phyloP scores from a whole-genome alignment of 805 yeast species.

The Candida krabiensis region DNA sequence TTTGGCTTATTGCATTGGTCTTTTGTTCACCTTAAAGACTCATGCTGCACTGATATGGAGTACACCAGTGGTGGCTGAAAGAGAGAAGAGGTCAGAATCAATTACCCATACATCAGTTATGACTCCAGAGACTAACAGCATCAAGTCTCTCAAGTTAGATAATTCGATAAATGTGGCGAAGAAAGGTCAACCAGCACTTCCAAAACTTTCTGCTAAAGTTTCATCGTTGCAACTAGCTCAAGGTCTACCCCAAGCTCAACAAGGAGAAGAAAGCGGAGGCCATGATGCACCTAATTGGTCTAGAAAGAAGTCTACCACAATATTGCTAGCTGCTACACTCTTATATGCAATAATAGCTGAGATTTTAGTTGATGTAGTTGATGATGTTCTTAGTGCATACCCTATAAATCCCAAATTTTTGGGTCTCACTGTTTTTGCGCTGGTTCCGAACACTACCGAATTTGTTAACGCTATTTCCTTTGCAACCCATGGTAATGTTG shows the following conservation, averaged over 20 bases:
- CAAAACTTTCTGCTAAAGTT: not conserved
- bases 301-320: constrained; percentile 75
- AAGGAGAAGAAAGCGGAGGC: constrained; percentile 50
- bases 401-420: constrained; percentile 90
- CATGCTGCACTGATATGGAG: constrained; percentile 98
- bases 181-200: constrained; percentile 5
- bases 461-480: constrained; percentile 95
- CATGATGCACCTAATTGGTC: constrained; percentile 99
- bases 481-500: constrained; percentile 94
- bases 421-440: constrained; percentile 91
- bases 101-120: constrained; percentile 2
- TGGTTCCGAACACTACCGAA: constrained; percentile 96
- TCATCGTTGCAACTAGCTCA: constrained; percentile 3
- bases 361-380: constrained; percentile 89
- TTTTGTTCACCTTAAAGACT: constrained; percentile 90
- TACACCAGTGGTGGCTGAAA: constrained; percentile 48
- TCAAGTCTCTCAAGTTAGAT: constrained; percentile 27
- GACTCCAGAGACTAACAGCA: constrained; percentile 24
- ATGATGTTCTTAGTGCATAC: constrained; percentile 71
- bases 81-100: constrained; percentile 31
- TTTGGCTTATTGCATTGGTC: constrained; percentile 81
- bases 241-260: constrained; percentile 7
- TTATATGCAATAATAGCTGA: constrained; percentile 93
- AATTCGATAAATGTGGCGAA: constrained; percentile 8
- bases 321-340: constrained; percentile 79